Conservation (phyloP, 2,329 filamentous ascomycete species). For the Blumeria graminis region DNA sequence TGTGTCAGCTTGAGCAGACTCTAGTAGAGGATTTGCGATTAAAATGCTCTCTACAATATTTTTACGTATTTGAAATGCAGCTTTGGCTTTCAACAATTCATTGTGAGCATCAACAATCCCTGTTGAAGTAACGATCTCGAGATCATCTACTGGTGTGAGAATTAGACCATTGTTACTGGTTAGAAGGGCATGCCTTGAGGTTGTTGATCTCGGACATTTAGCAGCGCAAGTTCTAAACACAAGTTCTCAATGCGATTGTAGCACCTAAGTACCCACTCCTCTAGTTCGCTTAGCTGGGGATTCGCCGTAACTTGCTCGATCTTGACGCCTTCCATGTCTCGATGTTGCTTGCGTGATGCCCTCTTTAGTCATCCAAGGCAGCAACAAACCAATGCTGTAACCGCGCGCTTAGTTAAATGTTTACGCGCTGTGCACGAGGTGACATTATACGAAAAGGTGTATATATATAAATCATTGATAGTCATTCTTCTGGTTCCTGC, state of each 20-base stretch:
- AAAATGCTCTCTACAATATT: conserved; percentile 44
- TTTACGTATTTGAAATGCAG: conserved; percentile 43
- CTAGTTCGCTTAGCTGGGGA: conserved; percentile 34
- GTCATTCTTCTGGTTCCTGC: too few species aligned
- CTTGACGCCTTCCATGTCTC: too few species aligned
- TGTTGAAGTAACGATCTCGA: conserved; percentile 19
- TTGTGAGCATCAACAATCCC: conserved; percentile 33
- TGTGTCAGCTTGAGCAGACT: conserved; percentile 47
- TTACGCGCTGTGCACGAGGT: too few species aligned
- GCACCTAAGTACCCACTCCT: conserved; percentile 40
- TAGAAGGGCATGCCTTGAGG: neutral
- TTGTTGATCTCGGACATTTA: conserved; percentile 18
- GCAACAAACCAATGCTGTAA: too few species aligned
- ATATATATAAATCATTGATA: too few species aligned
- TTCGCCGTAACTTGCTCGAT: too few species aligned
- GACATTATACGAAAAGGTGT: too few species aligned
- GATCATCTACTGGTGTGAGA: conserved; percentile 9
- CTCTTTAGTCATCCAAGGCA: too few species aligned
- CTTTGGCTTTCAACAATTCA: conserved; percentile 41
- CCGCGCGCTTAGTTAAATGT: too few species aligned
- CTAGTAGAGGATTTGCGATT: conserved; percentile 50
- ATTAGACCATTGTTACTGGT: neutral
- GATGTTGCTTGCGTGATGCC: too few species aligned
- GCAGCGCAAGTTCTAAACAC: conserved; percentile 44
- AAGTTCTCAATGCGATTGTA: conserved; percentile 50